Percentiles rank a stretch among this genome's conserved stretches.
phyloP scores from a whole-genome alignment of 2,329 filamentous ascomycete genomes.

The Sporothrix schenckii region DNA sequence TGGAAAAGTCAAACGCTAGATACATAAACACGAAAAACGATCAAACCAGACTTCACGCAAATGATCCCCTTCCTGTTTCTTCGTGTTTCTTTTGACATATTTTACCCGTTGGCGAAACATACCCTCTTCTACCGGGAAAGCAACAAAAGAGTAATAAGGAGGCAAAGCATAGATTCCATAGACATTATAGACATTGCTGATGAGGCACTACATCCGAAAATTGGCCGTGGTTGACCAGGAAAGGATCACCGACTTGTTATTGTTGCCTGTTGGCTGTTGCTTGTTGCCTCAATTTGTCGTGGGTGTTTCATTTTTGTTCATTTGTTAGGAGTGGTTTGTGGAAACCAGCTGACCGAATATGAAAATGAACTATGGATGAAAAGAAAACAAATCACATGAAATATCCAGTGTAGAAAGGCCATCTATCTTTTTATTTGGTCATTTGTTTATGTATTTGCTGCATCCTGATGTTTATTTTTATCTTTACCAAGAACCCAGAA shows the following conservation, averaged over 20 bases:
- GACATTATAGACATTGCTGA: neutral
- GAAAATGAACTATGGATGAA: constrained; percentile 22
- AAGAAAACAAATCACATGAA: neutral
- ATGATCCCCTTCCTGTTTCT: neutral
- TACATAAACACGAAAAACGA: neutral
- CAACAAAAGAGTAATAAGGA: neutral
- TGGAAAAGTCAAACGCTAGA: neutral
- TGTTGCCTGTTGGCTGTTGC: neutral
- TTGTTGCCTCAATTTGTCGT: too few species aligned
- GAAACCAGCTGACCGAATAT: neutral
- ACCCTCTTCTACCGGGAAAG: neutral
- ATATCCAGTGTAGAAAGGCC: neutral
- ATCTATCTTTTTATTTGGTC: neutral
- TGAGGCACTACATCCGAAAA: neutral
- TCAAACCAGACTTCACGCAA: neutral
- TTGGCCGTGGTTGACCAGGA: neutral
- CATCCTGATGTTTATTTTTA: constrained; percentile 18
- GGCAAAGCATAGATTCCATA: neutral
- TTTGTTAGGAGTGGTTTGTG: neutral
- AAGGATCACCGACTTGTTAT: neutral
- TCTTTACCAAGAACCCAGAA: neutral
- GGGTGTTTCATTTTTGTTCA: neutral
- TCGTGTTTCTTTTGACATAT: too few species aligned
- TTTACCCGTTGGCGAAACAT: neutral
- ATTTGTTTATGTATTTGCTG: neutral